phyloP scores from a whole-genome alignment of 768 basidiomycete species.

The Mycena floridula region DNA sequence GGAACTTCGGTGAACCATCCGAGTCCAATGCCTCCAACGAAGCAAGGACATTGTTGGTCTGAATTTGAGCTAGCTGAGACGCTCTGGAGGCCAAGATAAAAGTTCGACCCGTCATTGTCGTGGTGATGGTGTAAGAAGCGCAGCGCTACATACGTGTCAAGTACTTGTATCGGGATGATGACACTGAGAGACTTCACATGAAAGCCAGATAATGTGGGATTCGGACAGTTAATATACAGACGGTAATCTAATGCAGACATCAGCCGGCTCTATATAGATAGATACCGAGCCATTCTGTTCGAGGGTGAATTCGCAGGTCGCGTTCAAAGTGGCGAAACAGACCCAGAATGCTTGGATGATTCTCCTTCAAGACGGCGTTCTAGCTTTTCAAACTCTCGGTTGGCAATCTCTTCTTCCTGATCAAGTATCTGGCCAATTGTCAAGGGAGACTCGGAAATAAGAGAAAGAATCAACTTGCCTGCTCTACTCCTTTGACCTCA shows the following conservation, averaged over 20 bases:
- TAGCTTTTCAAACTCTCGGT: conserved; percentile 86
- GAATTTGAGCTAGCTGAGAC: conserved; percentile 85
- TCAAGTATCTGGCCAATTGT: conserved; percentile 64
- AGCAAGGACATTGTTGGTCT: conserved; percentile 76
- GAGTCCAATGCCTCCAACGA: conserved; percentile 51
- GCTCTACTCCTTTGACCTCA: conserved; percentile 87
- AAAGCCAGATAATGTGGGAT: too few relatives aligned
- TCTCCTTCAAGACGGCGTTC: conserved; percentile 58
- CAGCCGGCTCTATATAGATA: too few relatives aligned
- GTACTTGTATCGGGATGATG: too few relatives aligned
- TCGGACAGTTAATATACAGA: too few relatives aligned
- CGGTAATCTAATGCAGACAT: too few relatives aligned
- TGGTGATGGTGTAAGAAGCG: too few relatives aligned
- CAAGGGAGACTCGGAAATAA: conserved; percentile 2
- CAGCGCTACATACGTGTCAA: too few relatives aligned
- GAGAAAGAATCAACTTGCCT: conserved; percentile 40
- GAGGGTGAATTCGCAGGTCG: conserved; percentile 6
- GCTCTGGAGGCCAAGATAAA: conserved; percentile 81
- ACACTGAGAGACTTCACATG: too few relatives aligned
- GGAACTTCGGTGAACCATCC: conserved; percentile 32
- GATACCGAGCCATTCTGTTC: conserved; percentile 72
- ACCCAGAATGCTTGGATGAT: conserved; percentile 42
- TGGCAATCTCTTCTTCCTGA: conserved; percentile 81
- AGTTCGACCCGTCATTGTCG: conserved; percentile 30
- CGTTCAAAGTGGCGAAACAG: conserved; percentile 6